These are phyloP conservation scores for Umbelopsis sp. DNA, from an alignment of 371 early-diverging fungal species.

Conservation along the genomic window DNA sequence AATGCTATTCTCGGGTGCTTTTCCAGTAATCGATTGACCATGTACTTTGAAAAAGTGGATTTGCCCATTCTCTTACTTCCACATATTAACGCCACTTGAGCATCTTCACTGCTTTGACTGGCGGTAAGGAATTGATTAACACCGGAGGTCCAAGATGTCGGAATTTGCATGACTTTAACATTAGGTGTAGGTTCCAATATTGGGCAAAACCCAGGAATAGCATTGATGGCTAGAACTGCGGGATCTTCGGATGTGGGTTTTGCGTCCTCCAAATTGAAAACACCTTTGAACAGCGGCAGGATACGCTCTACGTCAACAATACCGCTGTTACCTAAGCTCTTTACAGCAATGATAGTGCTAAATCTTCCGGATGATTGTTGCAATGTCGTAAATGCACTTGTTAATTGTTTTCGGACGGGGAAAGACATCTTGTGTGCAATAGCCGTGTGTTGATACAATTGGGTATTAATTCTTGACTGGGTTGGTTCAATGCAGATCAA, in stretches of 20 bases:
- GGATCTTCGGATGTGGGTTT: background rate
- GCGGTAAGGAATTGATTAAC: conserved; percentile 29
- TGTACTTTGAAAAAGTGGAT: conserved; percentile 69
- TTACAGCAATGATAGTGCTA: conserved; percentile 43
- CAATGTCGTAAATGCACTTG: conserved; percentile 19
- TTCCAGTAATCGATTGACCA: conserved; percentile 71
- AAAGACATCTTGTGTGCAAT: conserved; percentile 1
- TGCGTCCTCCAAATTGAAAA: conserved; percentile 35
- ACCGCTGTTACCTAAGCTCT: conserved; percentile 43
- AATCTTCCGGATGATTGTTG: conserved; percentile 29
- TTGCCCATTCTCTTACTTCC: conserved; percentile 81
- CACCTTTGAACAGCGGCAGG: conserved; percentile 44
- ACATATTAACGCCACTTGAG: conserved; percentile 58
- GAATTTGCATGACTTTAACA: conserved; percentile 43
- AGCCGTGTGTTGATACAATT: background rate
- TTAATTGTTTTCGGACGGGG: conserved; percentile 22
- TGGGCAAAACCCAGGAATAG: conserved; percentile 33
- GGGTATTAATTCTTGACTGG: conserved; percentile 1
- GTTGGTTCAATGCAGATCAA: conserved; percentile 53
- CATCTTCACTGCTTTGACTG: conserved; percentile 23
- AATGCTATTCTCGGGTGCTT: conserved; percentile 68
- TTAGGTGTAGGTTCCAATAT: conserved; percentile 44
- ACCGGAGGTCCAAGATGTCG: conserved; percentile 45
- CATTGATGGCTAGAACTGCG: conserved; percentile 14
- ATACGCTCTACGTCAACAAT: conserved; percentile 45